Percentiles rank a stretch among this genome's conserved stretches.
Conservation (phyloP, 306 rosid genomes). For the Glycyrrhiza uralensis region DNA sequence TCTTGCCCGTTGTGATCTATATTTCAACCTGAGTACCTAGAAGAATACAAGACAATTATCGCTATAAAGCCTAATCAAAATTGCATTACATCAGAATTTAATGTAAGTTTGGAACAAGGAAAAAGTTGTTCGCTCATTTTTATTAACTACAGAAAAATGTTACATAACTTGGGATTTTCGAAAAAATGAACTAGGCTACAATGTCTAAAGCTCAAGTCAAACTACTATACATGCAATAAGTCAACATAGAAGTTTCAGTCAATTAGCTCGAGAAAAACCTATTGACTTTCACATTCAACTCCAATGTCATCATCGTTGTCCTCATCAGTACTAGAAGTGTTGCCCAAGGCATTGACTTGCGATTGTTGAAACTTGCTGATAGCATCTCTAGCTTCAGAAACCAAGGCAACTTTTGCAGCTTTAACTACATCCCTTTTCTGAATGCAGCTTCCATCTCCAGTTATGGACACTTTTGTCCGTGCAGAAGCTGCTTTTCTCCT, state of each 20-base stretch:
- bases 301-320: slow-evolving; percentile 32
- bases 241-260: background rate
- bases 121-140: background rate
- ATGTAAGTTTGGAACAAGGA: background rate
- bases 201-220: slow-evolving; percentile 16
- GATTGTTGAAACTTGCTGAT: slow-evolving; percentile 50
- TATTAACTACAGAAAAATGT: slow-evolving; percentile 3
- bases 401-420: slow-evolving; percentile 66
- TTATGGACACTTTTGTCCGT: background rate
- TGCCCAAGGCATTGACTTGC: slow-evolving; percentile 22
- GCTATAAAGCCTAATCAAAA: background rate
- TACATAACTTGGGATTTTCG: background rate
- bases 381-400: slow-evolving; percentile 73
- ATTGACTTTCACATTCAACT: slow-evolving; percentile 35
- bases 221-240: slow-evolving; percentile 7
- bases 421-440: slow-evolving; percentile 41
- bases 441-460: slow-evolving; percentile 28
- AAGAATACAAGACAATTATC: background rate
- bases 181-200: background rate
- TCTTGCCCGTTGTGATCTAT: background rate
- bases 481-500: slow-evolving; percentile 51
- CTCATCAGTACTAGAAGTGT: slow-evolving; percentile 38
- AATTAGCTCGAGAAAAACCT: background rate
- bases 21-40: background rate
- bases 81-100: background rate